A percentile compares a stretch with the other conserved stretches of the same genome.
Conservation (phyloP, 352 stramenopile species). For the Globisporangium iwayamae region DNA sequence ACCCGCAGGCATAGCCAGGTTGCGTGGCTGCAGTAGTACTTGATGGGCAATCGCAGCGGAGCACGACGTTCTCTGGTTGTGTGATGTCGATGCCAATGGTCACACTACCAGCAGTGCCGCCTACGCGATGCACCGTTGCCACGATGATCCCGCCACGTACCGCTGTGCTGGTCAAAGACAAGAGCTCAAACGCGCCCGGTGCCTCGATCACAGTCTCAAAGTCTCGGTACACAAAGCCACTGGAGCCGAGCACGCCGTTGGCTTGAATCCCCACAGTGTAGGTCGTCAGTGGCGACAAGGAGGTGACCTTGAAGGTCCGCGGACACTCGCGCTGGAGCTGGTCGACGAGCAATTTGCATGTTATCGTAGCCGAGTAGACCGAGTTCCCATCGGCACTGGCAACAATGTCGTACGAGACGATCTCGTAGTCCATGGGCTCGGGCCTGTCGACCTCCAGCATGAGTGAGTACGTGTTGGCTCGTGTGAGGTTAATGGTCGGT, state of each 20-base stretch:
- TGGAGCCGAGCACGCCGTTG: constrained; percentile 4
- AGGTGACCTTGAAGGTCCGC: not conserved
- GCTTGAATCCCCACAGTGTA: constrained; percentile 12
- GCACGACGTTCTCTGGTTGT: constrained; percentile 24
- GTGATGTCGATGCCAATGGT: constrained; percentile 28
- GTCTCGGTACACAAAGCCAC: not conserved
- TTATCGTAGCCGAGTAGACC: constrained; percentile 7
- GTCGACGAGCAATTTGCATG: not conserved
- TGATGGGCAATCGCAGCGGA: constrained; percentile 27
- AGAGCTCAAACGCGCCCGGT: constrained; percentile 20
- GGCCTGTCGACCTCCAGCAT: constrained; percentile 17
- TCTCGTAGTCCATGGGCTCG: constrained; percentile 30
- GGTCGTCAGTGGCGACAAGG: not conserved
- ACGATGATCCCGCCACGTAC: constrained; percentile 21
- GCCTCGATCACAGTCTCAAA: constrained; percentile 10
- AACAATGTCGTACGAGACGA: constrained; percentile 28
- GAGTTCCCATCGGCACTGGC: constrained; percentile 5
- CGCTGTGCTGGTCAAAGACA: constrained; percentile 12
- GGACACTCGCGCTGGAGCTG: constrained; percentile 3
- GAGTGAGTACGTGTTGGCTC: constrained; percentile 43
- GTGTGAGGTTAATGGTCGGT: constrained; percentile 18
- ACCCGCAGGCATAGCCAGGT: constrained; percentile 25
- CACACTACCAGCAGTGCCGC: constrained; percentile 29
- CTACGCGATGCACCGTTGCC: constrained; percentile 28
- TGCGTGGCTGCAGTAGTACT: not conserved